phyloP scores from a whole-genome alignment of 352 stramenopile genomes.

The Phytophthora citrophthora region DNA sequence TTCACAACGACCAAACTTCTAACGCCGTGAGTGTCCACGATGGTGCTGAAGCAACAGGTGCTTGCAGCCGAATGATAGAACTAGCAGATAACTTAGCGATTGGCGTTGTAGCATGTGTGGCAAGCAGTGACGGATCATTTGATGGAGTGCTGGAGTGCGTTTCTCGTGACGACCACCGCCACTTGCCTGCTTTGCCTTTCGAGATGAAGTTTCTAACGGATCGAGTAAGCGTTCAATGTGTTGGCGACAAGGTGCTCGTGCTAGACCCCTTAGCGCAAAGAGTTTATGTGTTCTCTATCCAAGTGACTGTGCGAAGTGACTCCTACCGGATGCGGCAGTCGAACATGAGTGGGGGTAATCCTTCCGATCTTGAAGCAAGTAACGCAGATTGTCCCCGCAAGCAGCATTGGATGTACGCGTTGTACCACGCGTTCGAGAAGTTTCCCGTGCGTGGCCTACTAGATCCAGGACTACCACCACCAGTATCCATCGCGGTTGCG shows the following conservation, averaged over 20 bases:
- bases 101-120: constrained; percentile 12
- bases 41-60: background rate
- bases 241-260: constrained; percentile 41
- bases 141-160: constrained; percentile 28
- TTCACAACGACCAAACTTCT: constrained; percentile 53
- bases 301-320: constrained; percentile 59
- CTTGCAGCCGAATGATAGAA: constrained; percentile 20
- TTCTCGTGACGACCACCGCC: constrained; percentile 45
- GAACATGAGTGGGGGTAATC: constrained; percentile 5
- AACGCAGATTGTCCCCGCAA: constrained; percentile 25
- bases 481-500: constrained; percentile 12
- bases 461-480: background rate
- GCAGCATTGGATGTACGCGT: constrained; percentile 26
- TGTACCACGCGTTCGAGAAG: constrained; percentile 67
- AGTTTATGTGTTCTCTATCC: constrained; percentile 31
- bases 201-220: constrained; percentile 32
- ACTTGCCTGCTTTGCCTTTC: constrained; percentile 35
- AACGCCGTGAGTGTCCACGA: constrained; percentile 16
- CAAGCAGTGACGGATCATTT: constrained; percentile 22
- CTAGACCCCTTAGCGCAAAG: constrained; percentile 37
- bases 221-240: constrained; percentile 29
- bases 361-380: background rate
- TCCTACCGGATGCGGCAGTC: constrained; percentile 58
- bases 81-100: constrained; percentile 48
- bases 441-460: constrained; percentile 48